These are phyloP conservation scores for Vitis rotundifolia DNA, from an alignment of 164 flowering plant species.

Conservation along the genomic window DNA sequence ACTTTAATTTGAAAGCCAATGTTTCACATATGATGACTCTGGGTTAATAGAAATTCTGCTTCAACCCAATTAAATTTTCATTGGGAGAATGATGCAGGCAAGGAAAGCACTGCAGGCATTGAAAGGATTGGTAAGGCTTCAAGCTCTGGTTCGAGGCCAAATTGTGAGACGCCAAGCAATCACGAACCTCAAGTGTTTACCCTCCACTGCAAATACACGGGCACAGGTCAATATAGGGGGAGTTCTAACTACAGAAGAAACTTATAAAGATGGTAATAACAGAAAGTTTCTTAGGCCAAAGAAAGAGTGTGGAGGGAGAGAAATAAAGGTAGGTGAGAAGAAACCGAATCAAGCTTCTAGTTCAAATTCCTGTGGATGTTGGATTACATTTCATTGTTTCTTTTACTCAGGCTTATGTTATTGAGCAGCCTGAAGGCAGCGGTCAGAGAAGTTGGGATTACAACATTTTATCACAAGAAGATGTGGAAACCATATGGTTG, in stretches of 20 bases:
- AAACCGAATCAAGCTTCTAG: neutral
- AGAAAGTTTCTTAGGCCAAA: conserved; percentile 16
- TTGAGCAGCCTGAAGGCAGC: conserved; percentile 28
- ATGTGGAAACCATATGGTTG: conserved; percentile 31
- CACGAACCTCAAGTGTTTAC: conserved; percentile 34
- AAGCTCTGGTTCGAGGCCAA: conserved; percentile 78
- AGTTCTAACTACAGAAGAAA: conserved; percentile 13
- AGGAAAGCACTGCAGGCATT: conserved; percentile 83
- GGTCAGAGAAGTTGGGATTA: conserved; percentile 36
- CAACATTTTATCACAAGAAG: conserved; percentile 39
- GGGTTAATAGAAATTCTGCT: too few species aligned
- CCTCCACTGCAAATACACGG: conserved; percentile 36
- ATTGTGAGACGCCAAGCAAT: conserved; percentile 57
- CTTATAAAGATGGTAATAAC: conserved; percentile 11
- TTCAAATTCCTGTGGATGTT: too few species aligned
- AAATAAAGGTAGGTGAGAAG: conserved; percentile 18
- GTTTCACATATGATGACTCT: too few species aligned
- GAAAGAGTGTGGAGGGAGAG: conserved; percentile 22
- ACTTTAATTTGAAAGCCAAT: too few species aligned
- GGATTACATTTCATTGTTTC: neutral
- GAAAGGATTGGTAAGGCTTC: conserved; percentile 83
- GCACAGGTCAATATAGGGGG: conserved; percentile 29
- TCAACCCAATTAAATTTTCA: too few species aligned
- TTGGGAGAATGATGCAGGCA: conserved; percentile 46
- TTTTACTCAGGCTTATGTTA: neutral